phyloP scores from a whole-genome alignment of 306 rosid species.

The Prunus fruticosa region DNA sequence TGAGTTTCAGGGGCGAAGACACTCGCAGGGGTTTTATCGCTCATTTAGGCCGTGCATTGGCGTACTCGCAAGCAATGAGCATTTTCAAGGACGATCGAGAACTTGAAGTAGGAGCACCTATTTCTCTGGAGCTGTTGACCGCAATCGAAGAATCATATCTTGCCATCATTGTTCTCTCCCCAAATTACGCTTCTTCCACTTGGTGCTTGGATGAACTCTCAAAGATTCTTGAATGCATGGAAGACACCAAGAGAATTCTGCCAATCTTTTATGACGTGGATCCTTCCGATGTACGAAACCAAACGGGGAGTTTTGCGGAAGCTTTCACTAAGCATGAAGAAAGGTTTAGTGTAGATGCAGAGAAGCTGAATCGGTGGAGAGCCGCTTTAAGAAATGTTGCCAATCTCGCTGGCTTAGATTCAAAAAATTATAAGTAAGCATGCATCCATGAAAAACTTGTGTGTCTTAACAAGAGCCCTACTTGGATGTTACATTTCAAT shows the following conservation, averaged over 20 bases:
- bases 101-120: too few species aligned
- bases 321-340: background rate
- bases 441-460: too few species aligned
- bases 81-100: too few species aligned
- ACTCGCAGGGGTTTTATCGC: too few species aligned
- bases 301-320: background rate
- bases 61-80: too few species aligned
- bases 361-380: background rate
- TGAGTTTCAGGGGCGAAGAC: too few species aligned
- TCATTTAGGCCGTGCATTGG: too few species aligned
- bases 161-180: background rate
- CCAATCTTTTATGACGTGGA: background rate
- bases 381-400: too few species aligned
- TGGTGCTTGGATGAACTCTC: slow-evolving; percentile 3
- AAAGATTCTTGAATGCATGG: background rate
- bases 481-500: too few species aligned
- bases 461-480: too few species aligned
- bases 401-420: background rate
- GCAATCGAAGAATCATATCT: too few species aligned
- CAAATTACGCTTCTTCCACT: background rate
- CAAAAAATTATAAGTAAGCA: background rate
- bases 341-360: background rate
- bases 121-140: too few species aligned
- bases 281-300: background rate
- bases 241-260: background rate